Evolutionary conservation across 108 stramenopile species (phyloP), one percentile per base, ranked within the genome.

Genomic region (Fistulifera pelliculosa): DNA sequence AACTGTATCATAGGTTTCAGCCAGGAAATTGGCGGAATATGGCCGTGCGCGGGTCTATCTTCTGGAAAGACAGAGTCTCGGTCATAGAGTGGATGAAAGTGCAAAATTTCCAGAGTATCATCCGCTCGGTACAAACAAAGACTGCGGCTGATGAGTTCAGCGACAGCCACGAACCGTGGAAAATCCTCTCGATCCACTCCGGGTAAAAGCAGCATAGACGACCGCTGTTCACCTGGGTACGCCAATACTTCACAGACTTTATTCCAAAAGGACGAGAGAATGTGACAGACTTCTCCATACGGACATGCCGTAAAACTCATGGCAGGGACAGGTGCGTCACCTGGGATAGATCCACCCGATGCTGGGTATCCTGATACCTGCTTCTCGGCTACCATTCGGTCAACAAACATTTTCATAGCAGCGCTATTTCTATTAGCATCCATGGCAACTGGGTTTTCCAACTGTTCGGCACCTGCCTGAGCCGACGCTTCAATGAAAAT

Each of bases 241-340:
- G 71, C 61, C 56, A 74, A 52, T 17, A 90, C 55, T 51, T 85
- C 87, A 56, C 87, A 90, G 15, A 85, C 67, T 41, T 69, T 70
- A 59, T 73, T 81, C 87, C 87, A 90, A 65, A 85, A 90, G 4
- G 65, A 47, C n/a, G 81, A 60, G 38, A 90, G 63, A 8, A 71
- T 76, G 39, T 68, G 52, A 52, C 62, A 68, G 35, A 60, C 60
- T 22, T 68, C 80, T 8, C 60, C 43, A 13, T 71, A 54, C 23
- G 54, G 64, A 38, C 70, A 69, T 47, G 68, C 71, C 25, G 81
- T 3, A 8, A 35, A 35, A 35, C 31, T 35, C 31, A 35, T 35
- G 31, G 31, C 31, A 35, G 31, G 31, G 3, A 35, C 8, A 35
- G 31, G 8, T 27, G 75, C 73, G 8, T 65, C 35, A 44, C 71